Percentiles rank a stretch among this genome's conserved stretches.
phyloP scores from a whole-genome alignment of 176 grass and related monocot genomes.

The Alloteropsis semialata region DNA sequence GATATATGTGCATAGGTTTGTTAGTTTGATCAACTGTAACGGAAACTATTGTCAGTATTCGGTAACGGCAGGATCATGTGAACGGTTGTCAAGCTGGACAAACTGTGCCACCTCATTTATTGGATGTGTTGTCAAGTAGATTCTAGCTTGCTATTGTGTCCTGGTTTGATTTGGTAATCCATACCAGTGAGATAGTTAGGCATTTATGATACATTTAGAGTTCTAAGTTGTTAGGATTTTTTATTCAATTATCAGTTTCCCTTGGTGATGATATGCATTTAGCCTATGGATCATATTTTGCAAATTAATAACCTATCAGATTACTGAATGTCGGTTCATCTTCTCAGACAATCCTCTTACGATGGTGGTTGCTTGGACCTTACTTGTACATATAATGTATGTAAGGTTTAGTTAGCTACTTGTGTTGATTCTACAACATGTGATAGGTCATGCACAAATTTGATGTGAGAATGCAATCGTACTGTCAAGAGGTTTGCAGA shows the following conservation, averaged over 20 bases:
- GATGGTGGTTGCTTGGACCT: not conserved
- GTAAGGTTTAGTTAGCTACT: slow-evolving; percentile 3
- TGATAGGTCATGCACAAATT: not conserved
- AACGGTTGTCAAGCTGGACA: not conserved
- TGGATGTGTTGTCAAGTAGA: not conserved
- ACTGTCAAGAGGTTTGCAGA: not conserved
- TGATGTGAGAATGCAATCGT: not conserved
- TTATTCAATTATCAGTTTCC: not conserved
- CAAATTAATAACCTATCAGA: not conserved
- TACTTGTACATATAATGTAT: slow-evolving; percentile 10
- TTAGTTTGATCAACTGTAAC: not conserved
- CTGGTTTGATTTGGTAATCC: slow-evolving; percentile 1
- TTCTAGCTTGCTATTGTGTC: not conserved
- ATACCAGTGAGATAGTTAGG: not conserved
- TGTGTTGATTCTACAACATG: not conserved
- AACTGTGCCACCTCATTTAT: not conserved
- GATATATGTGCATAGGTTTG: not conserved
- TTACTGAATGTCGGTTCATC: not conserved
- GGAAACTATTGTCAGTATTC: slow-evolving; percentile 1
- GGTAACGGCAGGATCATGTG: not conserved
- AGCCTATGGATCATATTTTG: not conserved
- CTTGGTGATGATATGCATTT: not conserved
- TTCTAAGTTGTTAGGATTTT: not conserved
- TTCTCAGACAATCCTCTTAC: not conserved
- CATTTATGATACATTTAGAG: not conserved